Percentiles rank a stretch among this genome's conserved stretches.
These are phyloP conservation scores for Eucalyptus pauciflora DNA, from an alignment of 345 rosid species.

Conservation along the genomic window DNA sequence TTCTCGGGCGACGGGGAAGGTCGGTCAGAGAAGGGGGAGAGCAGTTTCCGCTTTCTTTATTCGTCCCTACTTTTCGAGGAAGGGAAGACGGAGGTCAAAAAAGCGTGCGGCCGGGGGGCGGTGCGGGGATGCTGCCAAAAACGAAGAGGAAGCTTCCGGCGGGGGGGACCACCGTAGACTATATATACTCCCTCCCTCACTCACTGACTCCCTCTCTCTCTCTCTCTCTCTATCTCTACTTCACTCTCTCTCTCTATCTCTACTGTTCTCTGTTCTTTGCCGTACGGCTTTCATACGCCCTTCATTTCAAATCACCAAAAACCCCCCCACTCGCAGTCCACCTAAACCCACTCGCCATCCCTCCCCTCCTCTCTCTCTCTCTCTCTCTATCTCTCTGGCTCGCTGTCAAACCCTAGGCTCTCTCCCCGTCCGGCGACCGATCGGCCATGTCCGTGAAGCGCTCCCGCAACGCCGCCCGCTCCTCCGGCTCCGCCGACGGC, in stretches of 20 bases:
- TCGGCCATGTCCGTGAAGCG: constrained; percentile 22
- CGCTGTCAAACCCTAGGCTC: neutral
- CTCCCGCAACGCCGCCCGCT: constrained; percentile 2
- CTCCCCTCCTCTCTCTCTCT: neutral
- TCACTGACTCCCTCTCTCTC: neutral
- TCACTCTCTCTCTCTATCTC: neutral
- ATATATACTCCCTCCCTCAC: neutral
- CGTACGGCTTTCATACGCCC: neutral
- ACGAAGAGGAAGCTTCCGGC: neutral
- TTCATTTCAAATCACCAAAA: neutral
- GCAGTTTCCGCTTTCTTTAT: no score
- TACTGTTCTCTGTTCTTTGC: neutral
- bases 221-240: neutral
- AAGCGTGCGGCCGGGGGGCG: neutral
- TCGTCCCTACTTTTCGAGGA: neutral
- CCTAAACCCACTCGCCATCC: neutral
- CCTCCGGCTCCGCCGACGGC: constrained; percentile 1
- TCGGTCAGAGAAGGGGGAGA: no score
- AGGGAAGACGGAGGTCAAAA: neutral
- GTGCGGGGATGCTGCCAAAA: neutral
- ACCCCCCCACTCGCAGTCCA: neutral
- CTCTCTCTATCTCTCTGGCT: neutral
- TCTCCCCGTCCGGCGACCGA: neutral
- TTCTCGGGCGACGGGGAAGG: no score
- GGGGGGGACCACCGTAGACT: constrained; percentile 17